These are phyloP conservation scores for Rhododendron vialii DNA, from an alignment of 148 eudicot species.

Conservation along the genomic window DNA sequence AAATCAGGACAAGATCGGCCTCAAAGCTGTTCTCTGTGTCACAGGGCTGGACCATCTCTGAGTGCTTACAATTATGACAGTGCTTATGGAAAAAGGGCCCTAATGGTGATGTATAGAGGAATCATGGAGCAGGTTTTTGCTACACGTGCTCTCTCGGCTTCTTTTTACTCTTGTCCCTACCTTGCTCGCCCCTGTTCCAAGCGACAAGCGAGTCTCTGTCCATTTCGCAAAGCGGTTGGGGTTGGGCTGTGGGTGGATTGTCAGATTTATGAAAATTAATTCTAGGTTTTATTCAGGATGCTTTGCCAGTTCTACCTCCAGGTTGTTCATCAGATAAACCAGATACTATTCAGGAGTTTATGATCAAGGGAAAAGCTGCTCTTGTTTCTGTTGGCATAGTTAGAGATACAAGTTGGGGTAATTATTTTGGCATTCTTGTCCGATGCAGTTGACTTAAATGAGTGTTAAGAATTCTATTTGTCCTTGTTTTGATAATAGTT, in stretches of 20 bases:
- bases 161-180: neutral
- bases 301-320: conserved; percentile 83
- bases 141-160: neutral
- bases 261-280: conserved; percentile 2
- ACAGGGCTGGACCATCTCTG: conserved; percentile 87
- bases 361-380: conserved; percentile 83
- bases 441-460: neutral
- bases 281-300: conserved; percentile 44
- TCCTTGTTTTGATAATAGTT: neutral
- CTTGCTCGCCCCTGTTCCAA: neutral
- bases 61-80: conserved; percentile 95
- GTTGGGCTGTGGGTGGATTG: neutral
- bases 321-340: conserved; percentile 85
- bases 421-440: conserved; percentile 12
- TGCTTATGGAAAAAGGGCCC: conserved; percentile 76
- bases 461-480: neutral
- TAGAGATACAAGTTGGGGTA: conserved; percentile 71
- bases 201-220: neutral
- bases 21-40: conserved; percentile 9
- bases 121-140: conserved; percentile 74
- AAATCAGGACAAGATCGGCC: neutral
- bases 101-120: conserved; percentile 72
- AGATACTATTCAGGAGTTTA: conserved; percentile 68
- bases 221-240: neutral
- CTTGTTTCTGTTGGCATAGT: conserved; percentile 92